Evolutionary conservation across 352 stramenopile species (phyloP), one percentile per base, ranked within the genome.

Genomic region (Globisporangium polare): DNA sequence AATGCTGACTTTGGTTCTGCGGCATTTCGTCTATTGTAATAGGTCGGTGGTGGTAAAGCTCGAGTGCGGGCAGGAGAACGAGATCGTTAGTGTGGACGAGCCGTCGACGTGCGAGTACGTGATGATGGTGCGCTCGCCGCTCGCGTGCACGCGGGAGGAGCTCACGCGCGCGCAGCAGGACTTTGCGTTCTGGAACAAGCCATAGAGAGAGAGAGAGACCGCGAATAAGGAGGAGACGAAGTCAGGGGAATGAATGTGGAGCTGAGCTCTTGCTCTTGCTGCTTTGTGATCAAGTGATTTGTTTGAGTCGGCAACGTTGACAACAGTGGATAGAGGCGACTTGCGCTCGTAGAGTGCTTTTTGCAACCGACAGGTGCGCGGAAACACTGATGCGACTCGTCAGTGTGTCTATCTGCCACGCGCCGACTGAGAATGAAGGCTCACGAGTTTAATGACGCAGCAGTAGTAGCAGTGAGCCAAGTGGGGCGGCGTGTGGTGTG

Each of bases 101-200:
- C 92, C 93, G 20, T 89, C 92, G 51, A 98, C 90, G 2, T 98
- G 94, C 66, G 68, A 89, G 29, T 98, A 98, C 68, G 82, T 95
- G 22, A 94, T 98, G 71, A 60, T 65, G 27, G 80, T 97, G 68
- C 79, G 64, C 29, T 84, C 85, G 50, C 78, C 78, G 27, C 64
- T 84, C 7, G 78, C 77, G 4, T 94, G 85, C 54, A 86, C 80
- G n/a, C 15, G 66, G 43, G 63, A 80, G 18, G 73, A 76, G 33
- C 64, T 89, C 3, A 64, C 61, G 0, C 61, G 75, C 17, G 80
- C 79, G 12, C 57, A 78, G 55, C 47, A 67, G n/a, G 76, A 84
- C 20, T 58, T 86, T 15, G 67, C 67, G 4, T 89, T 92, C 51
- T 90, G 77, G 79, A 61, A n/a, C 35, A 22, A 27, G 12, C 37